Conservation (phyloP, 805 yeast species). For the Komagataella pseudopastoris region DNA sequence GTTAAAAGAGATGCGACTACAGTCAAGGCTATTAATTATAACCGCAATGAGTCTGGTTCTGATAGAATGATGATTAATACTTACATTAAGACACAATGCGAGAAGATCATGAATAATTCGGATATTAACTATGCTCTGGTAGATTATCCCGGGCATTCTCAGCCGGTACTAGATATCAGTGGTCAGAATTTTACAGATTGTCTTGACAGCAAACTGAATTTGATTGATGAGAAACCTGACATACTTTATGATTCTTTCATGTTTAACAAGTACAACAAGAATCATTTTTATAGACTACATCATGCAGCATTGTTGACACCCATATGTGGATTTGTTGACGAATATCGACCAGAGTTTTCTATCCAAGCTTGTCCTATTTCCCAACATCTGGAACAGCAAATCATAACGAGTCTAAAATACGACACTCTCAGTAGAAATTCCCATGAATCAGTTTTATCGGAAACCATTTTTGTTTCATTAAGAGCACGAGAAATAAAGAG, state of each 20-base stretch:
- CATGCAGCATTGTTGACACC: slow-evolving; percentile 5
- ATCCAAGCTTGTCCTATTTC: slow-evolving; percentile 37
- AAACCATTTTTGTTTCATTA: slow-evolving; percentile 27
- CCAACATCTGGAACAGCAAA: slow-evolving; percentile 27
- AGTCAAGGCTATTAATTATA: neutral
- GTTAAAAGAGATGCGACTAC: neutral
- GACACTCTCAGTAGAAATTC: slow-evolving; percentile 27
- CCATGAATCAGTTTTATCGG: slow-evolving; percentile 14
- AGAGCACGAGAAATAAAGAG: slow-evolving; percentile 30
- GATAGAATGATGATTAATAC: neutral
- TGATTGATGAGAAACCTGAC: slow-evolving; percentile 1
- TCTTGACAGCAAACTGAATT: slow-evolving; percentile 1
- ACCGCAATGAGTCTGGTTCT: neutral
- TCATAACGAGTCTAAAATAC: slow-evolving; percentile 31
- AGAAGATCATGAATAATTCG: slow-evolving; percentile 5
- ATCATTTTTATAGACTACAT: neutral
- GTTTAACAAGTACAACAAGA: slow-evolving; percentile 53
- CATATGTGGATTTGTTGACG: slow-evolving; percentile 25
- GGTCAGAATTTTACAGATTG: slow-evolving; percentile 1
- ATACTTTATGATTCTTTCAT: slow-evolving; percentile 24
- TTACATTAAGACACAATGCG: slow-evolving; percentile 4
- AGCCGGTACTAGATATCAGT: slow-evolving; percentile 1
- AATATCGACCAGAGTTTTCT: slow-evolving; percentile 36
- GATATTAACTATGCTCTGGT: neutral
- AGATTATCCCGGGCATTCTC: neutral